Conservation (phyloP, 164 flowering plant genomes). For the Chimonanthus praecox region DNA sequence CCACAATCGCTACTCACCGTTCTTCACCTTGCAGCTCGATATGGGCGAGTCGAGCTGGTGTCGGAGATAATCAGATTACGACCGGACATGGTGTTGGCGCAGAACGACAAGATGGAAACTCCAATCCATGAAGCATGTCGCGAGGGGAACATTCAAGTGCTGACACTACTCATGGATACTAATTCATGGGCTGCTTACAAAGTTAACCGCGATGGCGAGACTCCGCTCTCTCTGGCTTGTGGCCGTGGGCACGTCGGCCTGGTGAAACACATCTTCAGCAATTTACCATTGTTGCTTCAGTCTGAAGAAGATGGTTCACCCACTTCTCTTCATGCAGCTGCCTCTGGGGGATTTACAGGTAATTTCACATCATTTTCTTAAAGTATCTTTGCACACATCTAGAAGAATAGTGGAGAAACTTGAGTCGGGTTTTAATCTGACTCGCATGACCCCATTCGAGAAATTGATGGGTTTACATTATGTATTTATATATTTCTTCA, state of each 20-base stretch:
- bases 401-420: too few relatives aligned
- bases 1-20: slow-evolving; percentile 3
- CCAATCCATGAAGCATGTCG: slow-evolving; percentile 31
- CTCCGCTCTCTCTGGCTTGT: slow-evolving; percentile 9
- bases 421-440: too few relatives aligned
- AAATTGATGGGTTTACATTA: too few relatives aligned
- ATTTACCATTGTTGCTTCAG: background rate
- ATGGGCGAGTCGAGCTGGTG: slow-evolving; percentile 20
- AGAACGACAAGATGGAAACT: slow-evolving; percentile 30
- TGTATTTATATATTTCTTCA: too few relatives aligned
- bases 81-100: slow-evolving; percentile 24
- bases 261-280: slow-evolving; percentile 11
- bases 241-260: slow-evolving; percentile 5
- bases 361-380: background rate
- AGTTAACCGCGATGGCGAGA: slow-evolving; percentile 9
- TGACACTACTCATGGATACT: slow-evolving; percentile 8
- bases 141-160: slow-evolving; percentile 10
- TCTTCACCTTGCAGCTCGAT: slow-evolving; percentile 21
- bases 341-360: slow-evolving; percentile 22
- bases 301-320: slow-evolving; percentile 12
- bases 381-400: too few relatives aligned
- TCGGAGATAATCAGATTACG: slow-evolving; percentile 16
- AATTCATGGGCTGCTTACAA: slow-evolving; percentile 11
- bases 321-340: slow-evolving; percentile 22
- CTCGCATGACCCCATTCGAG: too few relatives aligned